phyloP scores from a whole-genome alignment of 2,329 filamentous ascomycete species.

The Ophiosphaerella korrae region DNA sequence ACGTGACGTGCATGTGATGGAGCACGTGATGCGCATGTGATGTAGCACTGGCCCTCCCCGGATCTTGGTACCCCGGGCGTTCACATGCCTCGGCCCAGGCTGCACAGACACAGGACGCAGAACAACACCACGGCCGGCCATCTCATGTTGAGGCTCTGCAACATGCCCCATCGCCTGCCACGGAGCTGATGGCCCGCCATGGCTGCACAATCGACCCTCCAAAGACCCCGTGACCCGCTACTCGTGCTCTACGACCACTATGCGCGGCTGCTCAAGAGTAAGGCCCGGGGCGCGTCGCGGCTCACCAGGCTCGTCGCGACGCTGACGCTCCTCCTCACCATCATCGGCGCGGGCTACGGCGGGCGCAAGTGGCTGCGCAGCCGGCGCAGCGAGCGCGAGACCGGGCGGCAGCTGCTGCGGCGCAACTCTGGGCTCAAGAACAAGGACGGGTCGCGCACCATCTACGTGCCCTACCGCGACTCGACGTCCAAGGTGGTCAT shows the following conservation, averaged over 20 bases:
- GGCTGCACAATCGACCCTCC: conserved; percentile 86
- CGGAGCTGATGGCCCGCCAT: conserved; percentile 57
- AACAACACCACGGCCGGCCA: conserved; percentile 19
- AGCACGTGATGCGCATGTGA: no score
- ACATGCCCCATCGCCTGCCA: conserved; percentile 1
- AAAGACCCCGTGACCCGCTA: conserved; percentile 53
- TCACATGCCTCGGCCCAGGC: conserved; percentile 34
- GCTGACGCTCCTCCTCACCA: conserved; percentile 74
- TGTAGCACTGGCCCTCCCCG: not conserved
- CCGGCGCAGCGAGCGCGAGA: conserved; percentile 77
- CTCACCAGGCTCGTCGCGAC: conserved; percentile 76
- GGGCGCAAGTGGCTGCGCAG: conserved; percentile 76
- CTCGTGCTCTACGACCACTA: conserved; percentile 55
- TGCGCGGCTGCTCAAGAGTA: conserved; percentile 54
- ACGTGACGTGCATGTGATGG: no score
- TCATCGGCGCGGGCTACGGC: conserved; percentile 79
- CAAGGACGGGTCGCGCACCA: conserved; percentile 92
- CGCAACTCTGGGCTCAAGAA: conserved; percentile 91
- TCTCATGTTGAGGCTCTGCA: not conserved
- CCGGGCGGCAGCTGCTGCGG: conserved; percentile 79
- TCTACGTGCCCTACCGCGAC: conserved; percentile 92
- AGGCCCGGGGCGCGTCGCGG: conserved; percentile 68
- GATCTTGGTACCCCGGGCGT: conserved; percentile 8
- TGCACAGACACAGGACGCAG: conserved; percentile 6
- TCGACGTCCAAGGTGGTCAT: conserved; percentile 90